Evolutionary conservation across 192 early-diverging fungal species (phyloP), one percentile per base, ranked within the genome.

Genomic region (Linnemannia elongata): DNA sequence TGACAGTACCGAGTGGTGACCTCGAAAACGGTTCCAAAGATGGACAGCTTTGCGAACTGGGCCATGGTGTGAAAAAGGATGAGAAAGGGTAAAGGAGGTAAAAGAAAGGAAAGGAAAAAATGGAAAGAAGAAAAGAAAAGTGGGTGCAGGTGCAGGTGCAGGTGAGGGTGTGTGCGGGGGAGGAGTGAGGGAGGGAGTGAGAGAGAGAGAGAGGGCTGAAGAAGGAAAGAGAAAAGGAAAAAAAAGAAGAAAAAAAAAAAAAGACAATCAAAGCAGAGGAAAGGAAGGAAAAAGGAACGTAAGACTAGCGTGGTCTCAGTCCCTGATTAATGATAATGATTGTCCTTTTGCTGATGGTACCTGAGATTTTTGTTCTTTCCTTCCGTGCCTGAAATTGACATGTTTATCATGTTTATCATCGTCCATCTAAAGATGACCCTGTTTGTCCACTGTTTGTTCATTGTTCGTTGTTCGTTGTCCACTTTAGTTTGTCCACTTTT

Each of bases 1-100:
- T 39, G 38, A 39, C 4, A 39, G 54, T 82, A 82, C 80, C 80
- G 80, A 57, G 80, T 82, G 30, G 95, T 44, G 44, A 44, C 44
- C 89, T 95, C 95, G 75, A 96, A 96, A 35, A 95, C 93, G 44
- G 95, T 97, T 81, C 96, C 96, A 86, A 96, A 97, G 69, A 97
- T 94, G 47, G 94, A 93, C 41, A 95, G 90, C 74, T 94, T 93
- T 60, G 94, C 91, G 89, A 82, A 82, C 71, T 82, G 80, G 47
- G 80, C 80, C 80, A 82, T 82, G 39, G 63, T 24, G 77, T 47
- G 41, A 24, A 20, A 20, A 36, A 39, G 70, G 35, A 22, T 39
- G 39, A 36, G 22, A 22, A n/a, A 42, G n/a, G 36, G 24, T 30
- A 38, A 63, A 17, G 24, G 22, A 30, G 13, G 10, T 74, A 30